Evolutionary conservation across 495 filamentous ascomycete genomes (phyloP).

Genomic region (Podospora conica): DNA sequence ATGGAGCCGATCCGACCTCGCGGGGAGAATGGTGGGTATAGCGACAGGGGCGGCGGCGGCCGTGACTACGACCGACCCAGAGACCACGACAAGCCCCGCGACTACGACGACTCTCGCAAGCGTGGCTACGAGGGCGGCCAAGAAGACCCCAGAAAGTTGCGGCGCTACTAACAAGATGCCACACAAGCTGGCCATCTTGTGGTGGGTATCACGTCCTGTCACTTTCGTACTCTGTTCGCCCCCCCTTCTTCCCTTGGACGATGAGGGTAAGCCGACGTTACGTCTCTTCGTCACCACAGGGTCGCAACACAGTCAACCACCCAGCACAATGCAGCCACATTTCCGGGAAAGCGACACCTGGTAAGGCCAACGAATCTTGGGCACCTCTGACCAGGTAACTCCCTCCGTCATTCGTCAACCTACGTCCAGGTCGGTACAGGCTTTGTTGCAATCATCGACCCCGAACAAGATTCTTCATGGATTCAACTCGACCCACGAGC

Average conservation of each 20-base stretch:
- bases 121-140: conserved; percentile 61
- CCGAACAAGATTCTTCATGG: neutral
- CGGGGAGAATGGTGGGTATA: conserved; percentile 39
- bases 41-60: conserved; percentile 31
- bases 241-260: conserved; percentile 42
- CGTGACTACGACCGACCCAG: conserved; percentile 40
- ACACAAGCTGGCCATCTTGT: conserved; percentile 24
- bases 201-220: conserved; percentile 38
- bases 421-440: neutral
- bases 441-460: neutral
- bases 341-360: neutral
- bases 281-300: conserved; percentile 1
- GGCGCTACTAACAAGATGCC: conserved; percentile 56
- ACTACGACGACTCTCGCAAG: conserved; percentile 55
- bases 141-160: conserved; percentile 72
- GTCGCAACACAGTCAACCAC: neutral
- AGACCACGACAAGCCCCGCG: conserved; percentile 41
- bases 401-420: neutral
- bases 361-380: neutral
- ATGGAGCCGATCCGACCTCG: conserved; percentile 60
- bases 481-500: neutral
- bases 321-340: neutral
- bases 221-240: conserved; percentile 29
- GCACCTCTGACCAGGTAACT: neutral
- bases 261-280: conserved; percentile 55